phyloP scores from a whole-genome alignment of 2,329 filamentous ascomycete species.

The Sporothrix inflata region DNA sequence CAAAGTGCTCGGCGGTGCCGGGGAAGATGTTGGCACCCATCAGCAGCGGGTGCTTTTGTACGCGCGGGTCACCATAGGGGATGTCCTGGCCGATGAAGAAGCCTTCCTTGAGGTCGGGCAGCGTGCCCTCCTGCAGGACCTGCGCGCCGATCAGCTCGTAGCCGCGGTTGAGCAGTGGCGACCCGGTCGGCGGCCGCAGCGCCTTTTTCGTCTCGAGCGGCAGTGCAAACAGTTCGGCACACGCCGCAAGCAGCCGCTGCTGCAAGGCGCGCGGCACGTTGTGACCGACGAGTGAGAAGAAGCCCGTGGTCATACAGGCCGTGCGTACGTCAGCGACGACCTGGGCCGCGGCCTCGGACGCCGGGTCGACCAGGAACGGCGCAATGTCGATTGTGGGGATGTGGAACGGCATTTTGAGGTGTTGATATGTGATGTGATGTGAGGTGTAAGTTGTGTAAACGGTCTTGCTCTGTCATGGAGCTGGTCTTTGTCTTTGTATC shows the following conservation, averaged over 20 bases:
- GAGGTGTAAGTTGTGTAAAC: not conserved
- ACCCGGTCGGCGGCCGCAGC: slow-evolving; percentile 38
- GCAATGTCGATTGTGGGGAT: slow-evolving; percentile 43
- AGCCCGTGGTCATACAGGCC: slow-evolving; percentile 41
- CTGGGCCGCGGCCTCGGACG: slow-evolving; percentile 37
- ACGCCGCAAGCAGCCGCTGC: slow-evolving; percentile 35
- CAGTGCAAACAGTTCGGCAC: slow-evolving; percentile 53
- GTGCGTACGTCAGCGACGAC: slow-evolving; percentile 41
- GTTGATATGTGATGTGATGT: not conserved
- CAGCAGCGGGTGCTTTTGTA: slow-evolving; percentile 47
- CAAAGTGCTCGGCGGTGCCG: slow-evolving; percentile 28
- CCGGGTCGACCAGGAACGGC: slow-evolving; percentile 40
- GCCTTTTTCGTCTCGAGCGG: slow-evolving; percentile 50
- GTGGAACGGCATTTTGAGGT: slow-evolving; percentile 22
- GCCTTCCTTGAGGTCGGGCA: slow-evolving; percentile 54
- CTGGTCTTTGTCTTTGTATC: not conserved
- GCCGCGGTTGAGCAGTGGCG: slow-evolving; percentile 45
- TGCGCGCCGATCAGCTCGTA: slow-evolving; percentile 55
- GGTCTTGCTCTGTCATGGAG: not conserved
- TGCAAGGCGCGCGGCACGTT: slow-evolving; percentile 35
- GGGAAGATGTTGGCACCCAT: slow-evolving; percentile 47
- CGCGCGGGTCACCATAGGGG: slow-evolving; percentile 34
- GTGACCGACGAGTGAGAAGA: slow-evolving; percentile 40
- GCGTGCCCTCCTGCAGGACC: slow-evolving; percentile 48
- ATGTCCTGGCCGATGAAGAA: slow-evolving; percentile 49